A percentile compares a stretch with the other conserved stretches of the same genome.
phyloP scores from a whole-genome alignment of 345 rosid genomes.

The Hirschfeldia incana region DNA sequence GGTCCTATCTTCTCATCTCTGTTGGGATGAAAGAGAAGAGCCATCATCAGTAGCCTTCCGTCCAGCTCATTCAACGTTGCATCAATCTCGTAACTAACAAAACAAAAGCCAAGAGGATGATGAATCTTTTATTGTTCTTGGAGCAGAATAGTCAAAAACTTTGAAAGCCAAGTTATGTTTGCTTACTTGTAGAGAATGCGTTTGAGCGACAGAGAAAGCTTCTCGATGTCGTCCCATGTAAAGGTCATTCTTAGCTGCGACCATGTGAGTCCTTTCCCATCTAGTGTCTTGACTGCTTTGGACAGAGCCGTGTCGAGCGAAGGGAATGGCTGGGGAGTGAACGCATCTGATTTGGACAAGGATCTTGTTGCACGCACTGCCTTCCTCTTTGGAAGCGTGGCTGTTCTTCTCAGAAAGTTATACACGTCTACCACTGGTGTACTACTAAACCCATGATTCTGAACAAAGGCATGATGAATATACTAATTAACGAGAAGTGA shows the following conservation, averaged over 20 bases:
- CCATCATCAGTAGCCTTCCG: slow-evolving; percentile 49
- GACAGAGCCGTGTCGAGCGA: slow-evolving; percentile 36
- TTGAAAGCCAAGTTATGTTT: not conserved
- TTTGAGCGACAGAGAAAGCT: slow-evolving; percentile 48
- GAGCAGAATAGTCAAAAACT: not conserved
- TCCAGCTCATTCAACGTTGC: slow-evolving; percentile 56
- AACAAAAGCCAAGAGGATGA: not conserved
- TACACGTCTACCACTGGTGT: slow-evolving; percentile 54
- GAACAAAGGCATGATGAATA: slow-evolving; percentile 14
- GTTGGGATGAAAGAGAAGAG: slow-evolving; percentile 75
- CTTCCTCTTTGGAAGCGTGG: slow-evolving; percentile 31
- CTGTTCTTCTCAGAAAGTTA: slow-evolving; percentile 48
- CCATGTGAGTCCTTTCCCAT: slow-evolving; percentile 40
- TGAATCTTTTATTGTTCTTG: slow-evolving; percentile 15
- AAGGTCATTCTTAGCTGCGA: slow-evolving; percentile 38
- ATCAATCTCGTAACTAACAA: slow-evolving; percentile 58
- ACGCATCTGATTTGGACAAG: slow-evolving; percentile 42
- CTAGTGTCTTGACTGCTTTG: slow-evolving; percentile 40
- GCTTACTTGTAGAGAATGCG: slow-evolving; percentile 71
- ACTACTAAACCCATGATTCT: slow-evolving; percentile 52
- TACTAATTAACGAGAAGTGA: slow-evolving; percentile 4
- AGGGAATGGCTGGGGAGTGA: slow-evolving; percentile 21
- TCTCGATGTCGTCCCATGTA: slow-evolving; percentile 52
- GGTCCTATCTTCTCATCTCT: slow-evolving; percentile 70
- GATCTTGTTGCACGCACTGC: not conserved